phyloP scores from a whole-genome alignment of 345 rosid species.

The Murraya koenigii region DNA sequence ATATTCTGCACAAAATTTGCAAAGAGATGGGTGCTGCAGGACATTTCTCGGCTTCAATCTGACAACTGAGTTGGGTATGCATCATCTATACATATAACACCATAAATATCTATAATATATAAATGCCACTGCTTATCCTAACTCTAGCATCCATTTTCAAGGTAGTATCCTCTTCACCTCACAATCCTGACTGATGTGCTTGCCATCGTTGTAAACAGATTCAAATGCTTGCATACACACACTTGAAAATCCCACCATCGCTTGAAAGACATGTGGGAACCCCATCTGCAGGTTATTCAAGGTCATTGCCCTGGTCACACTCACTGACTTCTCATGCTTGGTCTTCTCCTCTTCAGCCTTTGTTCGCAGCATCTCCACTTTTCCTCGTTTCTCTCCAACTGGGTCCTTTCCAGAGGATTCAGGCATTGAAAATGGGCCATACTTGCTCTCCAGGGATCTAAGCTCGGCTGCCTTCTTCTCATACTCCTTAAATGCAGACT shows the following conservation, averaged over 20 bases:
- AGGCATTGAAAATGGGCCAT: constrained; percentile 56
- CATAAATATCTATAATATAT: background rate
- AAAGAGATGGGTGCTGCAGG: background rate
- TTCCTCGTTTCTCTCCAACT: constrained; percentile 58
- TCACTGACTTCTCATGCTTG: constrained; percentile 71
- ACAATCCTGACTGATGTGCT: constrained; percentile 43
- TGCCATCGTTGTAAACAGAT: constrained; percentile 74
- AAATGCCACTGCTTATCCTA: background rate
- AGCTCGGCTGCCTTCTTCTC: constrained; percentile 69
- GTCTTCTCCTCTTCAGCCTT: constrained; percentile 86
- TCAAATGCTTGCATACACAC: constrained; percentile 89
- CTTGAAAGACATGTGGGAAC: constrained; percentile 86
- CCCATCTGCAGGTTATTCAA: constrained; percentile 91
- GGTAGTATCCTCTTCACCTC: constrained; percentile 51
- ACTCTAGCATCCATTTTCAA: constrained; percentile 16
- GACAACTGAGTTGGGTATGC: constrained; percentile 13
- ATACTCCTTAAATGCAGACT: constrained; percentile 54
- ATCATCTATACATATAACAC: constrained; percentile 19
- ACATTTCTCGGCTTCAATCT: background rate
- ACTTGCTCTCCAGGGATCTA: constrained; percentile 70
- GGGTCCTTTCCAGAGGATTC: constrained; percentile 52
- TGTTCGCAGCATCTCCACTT: constrained; percentile 56
- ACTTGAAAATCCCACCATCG: constrained; percentile 87
- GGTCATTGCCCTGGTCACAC: constrained; percentile 80
- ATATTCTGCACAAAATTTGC: constrained; percentile 3